Base-by-base conservation (phyloP, 441 rosid genomes). In the Pelargonium citronellum region DNA sequence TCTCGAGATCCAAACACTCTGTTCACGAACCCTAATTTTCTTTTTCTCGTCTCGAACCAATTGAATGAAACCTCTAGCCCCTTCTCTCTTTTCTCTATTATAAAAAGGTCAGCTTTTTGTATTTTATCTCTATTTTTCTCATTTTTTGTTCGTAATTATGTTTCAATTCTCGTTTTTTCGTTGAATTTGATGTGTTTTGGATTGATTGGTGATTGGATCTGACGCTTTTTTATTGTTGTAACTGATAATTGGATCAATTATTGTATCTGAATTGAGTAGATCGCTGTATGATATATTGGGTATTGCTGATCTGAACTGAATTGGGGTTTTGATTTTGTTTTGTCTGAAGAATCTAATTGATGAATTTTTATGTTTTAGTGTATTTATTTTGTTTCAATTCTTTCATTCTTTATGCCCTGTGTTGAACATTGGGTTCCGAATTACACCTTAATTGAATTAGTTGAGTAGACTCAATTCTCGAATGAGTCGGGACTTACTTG, bases 1-100 rank as follows among this genome's bases (percentile, higher is more conserved):
- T 72, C 75, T 78, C 46, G 61, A 30, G 84, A 85, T 84, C 84
- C 83, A 74, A 73, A 71, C 73, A 34, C 22, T 17, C 69, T 43
- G 27, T 3, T 13, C 9, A 8, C 1, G 12, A 15, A 27, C 60
- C 27, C 20, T 71, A 7, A 22, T 9, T 47, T 7, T 64, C 11
- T 44, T 17, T 43, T 37, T 69, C 27, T 51, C 19, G 0, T 15
- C 51, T 66, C 72, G 16, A 6, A 53, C 17, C 60, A 5, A 7
- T 53, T 15, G 20, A 53, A 53, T 53, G 60, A 53, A 53, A 53
- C 17, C 60, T 19, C 19, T 17, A 53, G 60, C 22, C 17, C 17
- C 60, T 6, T 53, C 60, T 53, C 20, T 53, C 20, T 15, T 17
- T 15, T 22, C 8, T 7, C 19, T 53, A 53, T 53, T 19, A 16